phyloP scores from a whole-genome alignment of 495 filamentous ascomycete genomes.

The Hapsidospora chrysogenum region DNA sequence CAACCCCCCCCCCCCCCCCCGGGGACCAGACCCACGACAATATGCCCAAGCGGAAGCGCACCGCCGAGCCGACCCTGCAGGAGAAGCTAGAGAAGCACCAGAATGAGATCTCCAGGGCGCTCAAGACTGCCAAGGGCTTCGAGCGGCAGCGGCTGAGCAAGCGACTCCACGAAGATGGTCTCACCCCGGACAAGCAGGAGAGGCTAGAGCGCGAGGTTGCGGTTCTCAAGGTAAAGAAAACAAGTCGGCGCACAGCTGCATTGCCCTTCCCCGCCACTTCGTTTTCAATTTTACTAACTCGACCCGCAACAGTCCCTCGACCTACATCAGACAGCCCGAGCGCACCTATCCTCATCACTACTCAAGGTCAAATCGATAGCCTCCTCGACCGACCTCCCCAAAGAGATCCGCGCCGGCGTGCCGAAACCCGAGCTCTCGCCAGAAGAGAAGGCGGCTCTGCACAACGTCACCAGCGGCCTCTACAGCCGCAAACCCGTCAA shows the following conservation, averaged over 20 bases:
- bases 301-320: constrained; percentile 32
- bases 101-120: constrained; percentile 42
- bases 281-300: not conserved
- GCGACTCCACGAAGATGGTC: constrained; percentile 47
- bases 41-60: constrained; percentile 33
- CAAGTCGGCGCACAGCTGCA: too few relatives aligned
- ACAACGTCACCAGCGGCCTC: constrained; percentile 68
- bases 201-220: constrained; percentile 1
- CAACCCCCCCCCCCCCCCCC: too few relatives aligned
- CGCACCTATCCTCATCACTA: constrained; percentile 62
- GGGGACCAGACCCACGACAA: not conserved
- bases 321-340: constrained; percentile 41
- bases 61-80: constrained; percentile 20
- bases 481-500: constrained; percentile 63
- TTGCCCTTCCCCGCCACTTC: too few relatives aligned
- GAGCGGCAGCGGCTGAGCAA: constrained; percentile 79
- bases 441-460: constrained; percentile 25
- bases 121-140: constrained; percentile 72
- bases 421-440: constrained; percentile 28
- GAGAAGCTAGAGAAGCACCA: constrained; percentile 41
- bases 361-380: constrained; percentile 54
- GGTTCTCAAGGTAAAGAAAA: not conserved
- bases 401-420: constrained; percentile 31
- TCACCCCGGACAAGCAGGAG: constrained; percentile 28
- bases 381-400: constrained; percentile 24